Evolutionary conservation across 2,329 filamentous ascomycete species (phyloP).

Genomic region (Colletotrichum sp.): DNA sequence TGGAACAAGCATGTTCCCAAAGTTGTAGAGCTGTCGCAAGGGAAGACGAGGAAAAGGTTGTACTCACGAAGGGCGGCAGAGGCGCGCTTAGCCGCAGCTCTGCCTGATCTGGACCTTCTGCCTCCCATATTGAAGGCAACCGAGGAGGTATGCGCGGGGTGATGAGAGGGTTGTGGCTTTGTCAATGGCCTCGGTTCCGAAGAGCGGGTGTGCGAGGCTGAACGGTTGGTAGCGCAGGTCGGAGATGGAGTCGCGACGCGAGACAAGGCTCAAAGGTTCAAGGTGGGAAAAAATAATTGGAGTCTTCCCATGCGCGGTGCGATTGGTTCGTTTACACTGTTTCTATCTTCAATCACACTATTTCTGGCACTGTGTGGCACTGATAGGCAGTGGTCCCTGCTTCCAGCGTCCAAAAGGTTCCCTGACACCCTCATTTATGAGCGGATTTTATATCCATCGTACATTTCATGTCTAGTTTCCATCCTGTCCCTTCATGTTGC

Average conservation of each 20-base stretch:
- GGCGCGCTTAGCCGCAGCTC: constrained; percentile 58
- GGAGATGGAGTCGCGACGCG: constrained; percentile 20
- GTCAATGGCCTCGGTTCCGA: neutral
- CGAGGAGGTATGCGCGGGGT: neutral
- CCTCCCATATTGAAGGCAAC: constrained; percentile 7
- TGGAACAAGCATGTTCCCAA: constrained; percentile 32
- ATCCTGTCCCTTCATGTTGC: neutral
- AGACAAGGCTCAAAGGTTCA: neutral
- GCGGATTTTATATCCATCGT: neutral
- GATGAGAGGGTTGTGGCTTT: neutral
- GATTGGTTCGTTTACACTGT: neutral
- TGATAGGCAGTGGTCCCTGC: neutral
- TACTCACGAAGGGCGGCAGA: constrained; percentile 57
- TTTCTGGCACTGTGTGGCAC: accelerated
- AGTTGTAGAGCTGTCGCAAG: neutral
- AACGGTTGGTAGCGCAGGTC: constrained; percentile 2
- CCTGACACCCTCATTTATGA: neutral
- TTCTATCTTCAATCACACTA: accelerated
- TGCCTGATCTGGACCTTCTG: constrained; percentile 46
- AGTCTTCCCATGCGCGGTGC: neutral
- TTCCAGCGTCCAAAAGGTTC: neutral
- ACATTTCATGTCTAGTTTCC: neutral
- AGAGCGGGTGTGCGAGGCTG: constrained; percentile 3
- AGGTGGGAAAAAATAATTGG: constrained; percentile 12
- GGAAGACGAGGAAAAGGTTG: neutral